Evolutionary conservation across 2,329 filamentous ascomycete genomes (phyloP).

Genomic region (Botrytis fragariae): DNA sequence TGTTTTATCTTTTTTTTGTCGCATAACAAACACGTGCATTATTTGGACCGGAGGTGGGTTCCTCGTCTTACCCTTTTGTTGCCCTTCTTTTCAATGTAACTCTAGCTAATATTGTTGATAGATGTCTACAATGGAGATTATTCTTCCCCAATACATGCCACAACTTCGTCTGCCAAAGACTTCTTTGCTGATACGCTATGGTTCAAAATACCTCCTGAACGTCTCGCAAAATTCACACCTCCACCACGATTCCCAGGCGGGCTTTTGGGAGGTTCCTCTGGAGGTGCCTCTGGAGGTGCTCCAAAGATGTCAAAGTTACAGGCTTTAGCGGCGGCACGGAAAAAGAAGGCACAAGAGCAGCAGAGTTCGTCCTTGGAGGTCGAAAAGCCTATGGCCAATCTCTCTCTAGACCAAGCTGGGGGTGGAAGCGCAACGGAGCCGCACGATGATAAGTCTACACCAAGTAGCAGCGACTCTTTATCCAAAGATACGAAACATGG

Average conservation of each 20-base stretch:
- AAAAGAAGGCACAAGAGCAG: slow-evolving; percentile 74
- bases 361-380: slow-evolving; percentile 32
- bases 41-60: slow-evolving; percentile 32
- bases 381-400: slow-evolving; percentile 33
- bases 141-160: slow-evolving; percentile 22
- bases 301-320: slow-evolving; percentile 87
- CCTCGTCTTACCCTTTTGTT: slow-evolving; percentile 20
- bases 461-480: not conserved
- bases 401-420: slow-evolving; percentile 22
- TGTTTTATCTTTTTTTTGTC: not conserved
- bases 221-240: slow-evolving; percentile 63
- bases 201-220: slow-evolving; percentile 67
- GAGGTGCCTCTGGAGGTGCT: slow-evolving; percentile 53
- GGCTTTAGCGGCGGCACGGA: slow-evolving; percentile 79
- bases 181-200: slow-evolving; percentile 87
- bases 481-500: slow-evolving; percentile 21
- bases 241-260: slow-evolving; percentile 59
- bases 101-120: slow-evolving; percentile 1
- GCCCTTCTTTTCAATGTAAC: not conserved
- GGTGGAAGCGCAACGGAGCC: not conserved
- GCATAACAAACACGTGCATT: slow-evolving; percentile 4
- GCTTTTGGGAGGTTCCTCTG: slow-evolving; percentile 73
- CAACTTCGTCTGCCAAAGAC: slow-evolving; percentile 47
- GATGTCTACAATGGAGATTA: slow-evolving; percentile 16
- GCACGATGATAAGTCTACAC: not conserved